Evolutionary conservation across 306 rosid genomes (phyloP), one percentile per base, ranked within the genome.

Genomic region (Lithocarpus polystachyus): DNA sequence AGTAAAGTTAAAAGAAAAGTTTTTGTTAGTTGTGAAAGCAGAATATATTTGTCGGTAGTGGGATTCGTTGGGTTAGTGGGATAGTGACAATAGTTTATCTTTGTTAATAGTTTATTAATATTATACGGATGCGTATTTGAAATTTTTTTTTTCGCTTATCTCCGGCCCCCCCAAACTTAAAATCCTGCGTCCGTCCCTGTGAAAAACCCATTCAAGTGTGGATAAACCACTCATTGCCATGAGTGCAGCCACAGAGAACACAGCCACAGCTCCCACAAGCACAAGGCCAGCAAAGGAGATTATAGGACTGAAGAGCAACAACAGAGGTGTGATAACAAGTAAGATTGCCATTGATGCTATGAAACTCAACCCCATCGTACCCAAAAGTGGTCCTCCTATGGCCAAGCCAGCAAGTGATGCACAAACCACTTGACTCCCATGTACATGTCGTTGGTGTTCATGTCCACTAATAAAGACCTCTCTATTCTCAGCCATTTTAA

Each of bases 361-460:
- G 45, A 84, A 52, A 67, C 75, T 73, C n/a, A 81, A 75, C 43
- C 80, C 80, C 80, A 77, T 77, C 83, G 74, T 74, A 17, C 64
- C 74, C 53, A 84, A 13, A 59, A 81, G 80, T 2, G 80, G 68
- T 20, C 72, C 81, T 74, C 81, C 80, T 54, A 80, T 76, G 56
- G 76, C 77, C 10, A 75, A 6, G 4, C 75, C 81, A 2, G 22
- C 65, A 20, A 68, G 35, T 33, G 71, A 51, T 64, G 45, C 67
- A 2, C 17, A 72, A 23, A 57, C 13, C 22, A 70, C 60, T 35
- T 62, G 6, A 24, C 9, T 54, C 68, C 68, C 55, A 6, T 74
- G 55, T 15, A 68, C 22, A 22, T 29, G 22, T 3, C 45, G 5
- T 4, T 10, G 52, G 13, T 10, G 13, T 0, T 45, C 14, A 10